phyloP scores from a whole-genome alignment of 2,329 filamentous ascomycete species.

The Talaromyces sp. region DNA sequence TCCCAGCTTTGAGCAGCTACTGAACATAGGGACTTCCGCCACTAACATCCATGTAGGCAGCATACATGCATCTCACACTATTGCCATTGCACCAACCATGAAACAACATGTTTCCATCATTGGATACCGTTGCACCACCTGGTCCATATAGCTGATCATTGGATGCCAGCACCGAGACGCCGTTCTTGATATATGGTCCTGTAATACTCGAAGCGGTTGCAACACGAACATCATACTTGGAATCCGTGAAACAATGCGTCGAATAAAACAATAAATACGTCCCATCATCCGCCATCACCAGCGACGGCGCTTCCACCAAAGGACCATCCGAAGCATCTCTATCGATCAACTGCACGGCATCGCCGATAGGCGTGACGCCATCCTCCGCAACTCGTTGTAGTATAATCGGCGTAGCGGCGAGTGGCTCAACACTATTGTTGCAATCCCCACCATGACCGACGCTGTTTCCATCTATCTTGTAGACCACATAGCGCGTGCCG shows the following conservation, averaged over 20 bases:
- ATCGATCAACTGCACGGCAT: slow-evolving; percentile 56
- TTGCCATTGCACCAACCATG: slow-evolving; percentile 30
- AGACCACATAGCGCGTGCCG: slow-evolving; percentile 57
- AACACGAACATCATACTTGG: slow-evolving; percentile 58
- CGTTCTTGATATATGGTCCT: slow-evolving; percentile 39
- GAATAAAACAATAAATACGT: slow-evolving; percentile 62
- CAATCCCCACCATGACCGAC: slow-evolving; percentile 59
- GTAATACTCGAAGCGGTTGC: slow-evolving; percentile 45
- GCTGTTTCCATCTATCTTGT: slow-evolving; percentile 66
- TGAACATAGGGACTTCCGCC: neutral
- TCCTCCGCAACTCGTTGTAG: slow-evolving; percentile 41
- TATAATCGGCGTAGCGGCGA: slow-evolving; percentile 39
- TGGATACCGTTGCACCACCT: slow-evolving; percentile 32
- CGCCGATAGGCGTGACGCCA: slow-evolving; percentile 53
- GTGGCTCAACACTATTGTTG: slow-evolving; percentile 41
- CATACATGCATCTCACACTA: slow-evolving; percentile 30
- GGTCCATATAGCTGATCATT: slow-evolving; percentile 31
- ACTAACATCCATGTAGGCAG: slow-evolving; percentile 26
- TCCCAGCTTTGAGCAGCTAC: neutral
- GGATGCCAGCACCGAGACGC: slow-evolving; percentile 33
- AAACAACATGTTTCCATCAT: slow-evolving; percentile 34
- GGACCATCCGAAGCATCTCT: slow-evolving; percentile 61
- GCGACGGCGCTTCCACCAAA: slow-evolving; percentile 59
- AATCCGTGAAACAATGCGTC: slow-evolving; percentile 55
- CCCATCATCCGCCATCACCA: slow-evolving; percentile 41